A percentile compares a stretch with the other conserved stretches of the same genome.
Conservation (phyloP, 257 asterid genomes). For the Plantago elongata region DNA sequence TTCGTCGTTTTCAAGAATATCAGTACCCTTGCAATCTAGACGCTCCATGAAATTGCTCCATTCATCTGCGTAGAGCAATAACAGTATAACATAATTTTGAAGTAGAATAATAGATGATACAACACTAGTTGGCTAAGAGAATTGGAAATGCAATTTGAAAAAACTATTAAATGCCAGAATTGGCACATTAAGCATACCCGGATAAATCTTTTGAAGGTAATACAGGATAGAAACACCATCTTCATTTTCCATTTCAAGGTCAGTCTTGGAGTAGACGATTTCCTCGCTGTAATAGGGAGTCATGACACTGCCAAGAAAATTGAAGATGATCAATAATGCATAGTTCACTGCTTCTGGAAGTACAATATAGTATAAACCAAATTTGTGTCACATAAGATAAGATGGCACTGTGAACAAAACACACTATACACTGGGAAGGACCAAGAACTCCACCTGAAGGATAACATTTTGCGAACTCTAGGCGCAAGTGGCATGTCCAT, state of each 20-base stretch:
- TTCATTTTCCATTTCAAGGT: slow-evolving; percentile 80
- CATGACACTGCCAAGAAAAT: slow-evolving; percentile 48
- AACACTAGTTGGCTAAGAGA: neutral
- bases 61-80: slow-evolving; percentile 50
- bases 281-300: slow-evolving; percentile 93
- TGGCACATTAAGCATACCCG: slow-evolving; percentile 50
- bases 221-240: slow-evolving; percentile 90
- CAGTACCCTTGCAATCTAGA: slow-evolving; percentile 47
- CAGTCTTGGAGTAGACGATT: slow-evolving; percentile 77
- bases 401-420: neutral
- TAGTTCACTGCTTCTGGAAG: neutral
- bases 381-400: neutral
- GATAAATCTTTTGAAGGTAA: slow-evolving; percentile 86
- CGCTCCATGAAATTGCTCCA: slow-evolving; percentile 93
- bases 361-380: neutral
- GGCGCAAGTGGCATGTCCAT: slow-evolving; percentile 99
- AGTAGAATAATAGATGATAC: slow-evolving; percentile 1
- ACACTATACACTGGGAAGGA: neutral
- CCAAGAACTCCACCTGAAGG: slow-evolving; percentile 59
- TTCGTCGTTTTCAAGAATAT: slow-evolving; percentile 65
- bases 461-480: slow-evolving; percentile 93
- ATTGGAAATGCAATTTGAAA: neutral
- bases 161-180: neutral
- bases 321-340: neutral
- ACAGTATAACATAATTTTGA: slow-evolving; percentile 2